These are phyloP conservation scores for Aureobasidium musti DNA, from an alignment of 2,329 filamentous ascomycete genomes.

Conservation along the genomic window DNA sequence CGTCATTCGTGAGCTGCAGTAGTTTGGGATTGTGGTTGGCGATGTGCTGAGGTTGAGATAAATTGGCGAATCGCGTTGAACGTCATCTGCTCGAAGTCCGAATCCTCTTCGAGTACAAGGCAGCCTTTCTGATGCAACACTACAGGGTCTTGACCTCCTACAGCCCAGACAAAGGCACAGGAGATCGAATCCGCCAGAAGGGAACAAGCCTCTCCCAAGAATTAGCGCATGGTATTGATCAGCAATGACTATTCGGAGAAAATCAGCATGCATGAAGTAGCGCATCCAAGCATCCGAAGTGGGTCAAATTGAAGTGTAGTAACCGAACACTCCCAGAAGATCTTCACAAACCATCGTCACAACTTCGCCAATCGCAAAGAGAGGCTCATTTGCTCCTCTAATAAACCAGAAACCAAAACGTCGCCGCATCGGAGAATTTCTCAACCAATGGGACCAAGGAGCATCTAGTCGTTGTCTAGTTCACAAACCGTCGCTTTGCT, in stretches of 20 bases:
- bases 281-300: background rate
- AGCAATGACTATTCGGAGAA: slow-evolving; percentile 13
- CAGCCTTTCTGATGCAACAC: background rate
- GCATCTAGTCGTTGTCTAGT: too few species aligned
- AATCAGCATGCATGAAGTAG: slow-evolving; percentile 6
- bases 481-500: background rate
- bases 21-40: background rate
- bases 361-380: background rate
- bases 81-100: background rate
- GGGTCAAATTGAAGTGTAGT: background rate
- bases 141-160: background rate
- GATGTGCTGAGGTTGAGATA: background rate
- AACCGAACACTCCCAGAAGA: background rate
- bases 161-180: background rate
- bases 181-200: background rate
- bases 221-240: slow-evolving; percentile 1
- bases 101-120: background rate
- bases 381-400: background rate
- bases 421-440: slow-evolving; percentile 10
- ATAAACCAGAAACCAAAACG: background rate
- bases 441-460: background rate
- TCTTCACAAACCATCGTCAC: slow-evolving; percentile 14
- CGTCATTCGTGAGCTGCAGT: background rate
- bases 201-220: slow-evolving; percentile 8
- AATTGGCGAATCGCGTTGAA: background rate